These are phyloP conservation scores for Pythium folliculosum DNA, from an alignment of 352 stramenopile species.

Conservation along the genomic window DNA sequence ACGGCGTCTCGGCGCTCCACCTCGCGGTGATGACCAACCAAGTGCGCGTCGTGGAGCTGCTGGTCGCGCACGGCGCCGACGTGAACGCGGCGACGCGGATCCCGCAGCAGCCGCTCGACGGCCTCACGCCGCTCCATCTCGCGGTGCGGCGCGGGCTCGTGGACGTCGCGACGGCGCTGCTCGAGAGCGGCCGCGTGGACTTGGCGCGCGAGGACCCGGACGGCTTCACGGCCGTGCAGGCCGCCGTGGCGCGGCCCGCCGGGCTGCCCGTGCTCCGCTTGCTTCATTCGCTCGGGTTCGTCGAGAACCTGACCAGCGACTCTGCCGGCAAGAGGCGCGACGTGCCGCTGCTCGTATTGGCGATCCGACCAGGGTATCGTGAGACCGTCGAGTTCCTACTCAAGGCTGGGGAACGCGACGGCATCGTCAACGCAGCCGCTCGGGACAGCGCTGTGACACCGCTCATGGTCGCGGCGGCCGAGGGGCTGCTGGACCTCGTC, in stretches of 20 bases:
- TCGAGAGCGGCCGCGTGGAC: neutral
- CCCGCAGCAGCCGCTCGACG: constrained; percentile 4
- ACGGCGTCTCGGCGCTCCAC: constrained; percentile 2
- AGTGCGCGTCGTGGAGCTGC: neutral
- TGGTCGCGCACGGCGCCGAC: neutral
- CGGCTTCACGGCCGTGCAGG: neutral
- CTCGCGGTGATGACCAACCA: constrained; percentile 9
- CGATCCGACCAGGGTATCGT: neutral
- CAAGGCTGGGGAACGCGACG: neutral
- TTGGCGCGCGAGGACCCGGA: neutral
- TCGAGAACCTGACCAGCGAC: neutral
- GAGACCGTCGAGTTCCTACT: neutral
- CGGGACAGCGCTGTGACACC: neutral
- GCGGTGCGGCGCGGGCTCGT: neutral
- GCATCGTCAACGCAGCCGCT: neutral
- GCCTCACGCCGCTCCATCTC: constrained; percentile 13
- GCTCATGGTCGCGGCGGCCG: constrained; percentile 3
- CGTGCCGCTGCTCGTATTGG: constrained; percentile 1
- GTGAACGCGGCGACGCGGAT: constrained; percentile 3
- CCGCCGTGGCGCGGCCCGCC: neutral
- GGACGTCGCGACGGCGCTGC: neutral
- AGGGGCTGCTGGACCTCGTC: neutral
- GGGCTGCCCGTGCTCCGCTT: constrained; percentile 1
- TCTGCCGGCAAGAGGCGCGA: too few relatives aligned
- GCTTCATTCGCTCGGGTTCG: neutral